Evolutionary conservation across 179 eudicot species (phyloP).

Genomic region (Corrigiola litoralis): DNA sequence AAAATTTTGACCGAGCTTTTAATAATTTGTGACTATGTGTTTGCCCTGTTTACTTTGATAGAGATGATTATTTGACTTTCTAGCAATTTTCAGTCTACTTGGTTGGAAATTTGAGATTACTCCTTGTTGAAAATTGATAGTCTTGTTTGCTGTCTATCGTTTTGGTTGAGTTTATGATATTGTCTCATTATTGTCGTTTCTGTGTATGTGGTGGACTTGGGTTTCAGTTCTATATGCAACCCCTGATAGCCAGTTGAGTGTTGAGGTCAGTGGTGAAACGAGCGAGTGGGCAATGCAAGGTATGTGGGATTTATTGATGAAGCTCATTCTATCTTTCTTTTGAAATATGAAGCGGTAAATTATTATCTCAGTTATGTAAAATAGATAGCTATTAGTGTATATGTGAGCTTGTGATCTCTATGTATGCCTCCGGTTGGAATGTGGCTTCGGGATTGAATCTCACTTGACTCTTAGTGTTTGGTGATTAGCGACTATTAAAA

Average conservation of each 20-base stretch:
- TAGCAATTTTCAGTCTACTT: no score
- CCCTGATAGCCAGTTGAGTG: slow-evolving; percentile 52
- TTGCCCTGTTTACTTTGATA: not conserved
- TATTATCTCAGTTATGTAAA: not conserved
- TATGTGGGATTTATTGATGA: slow-evolving; percentile 18
- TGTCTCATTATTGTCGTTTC: not conserved
- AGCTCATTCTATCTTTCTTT: not conserved
- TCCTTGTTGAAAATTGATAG: not conserved
- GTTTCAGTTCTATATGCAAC: slow-evolving; percentile 51
- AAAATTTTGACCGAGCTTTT: no score
- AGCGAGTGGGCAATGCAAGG: slow-evolving; percentile 95
- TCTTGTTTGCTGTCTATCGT: not conserved
- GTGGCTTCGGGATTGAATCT: not conserved
- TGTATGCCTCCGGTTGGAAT: not conserved
- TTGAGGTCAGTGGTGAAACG: slow-evolving; percentile 58
- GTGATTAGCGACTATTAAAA: no score
- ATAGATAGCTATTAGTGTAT: not conserved
- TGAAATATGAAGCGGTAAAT: not conserved
- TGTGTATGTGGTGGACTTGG: slow-evolving; percentile 6
- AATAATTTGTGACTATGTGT: no score
- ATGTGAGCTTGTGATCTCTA: not conserved
- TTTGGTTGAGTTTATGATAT: not conserved
- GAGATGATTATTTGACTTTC: not conserved
- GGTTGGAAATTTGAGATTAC: not conserved
- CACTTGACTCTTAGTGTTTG: not conserved